Evolutionary conservation across 202 grass and related monocot genomes (phyloP), one percentile per base, ranked within the genome.

Genomic region (Setaria viridis): DNA sequence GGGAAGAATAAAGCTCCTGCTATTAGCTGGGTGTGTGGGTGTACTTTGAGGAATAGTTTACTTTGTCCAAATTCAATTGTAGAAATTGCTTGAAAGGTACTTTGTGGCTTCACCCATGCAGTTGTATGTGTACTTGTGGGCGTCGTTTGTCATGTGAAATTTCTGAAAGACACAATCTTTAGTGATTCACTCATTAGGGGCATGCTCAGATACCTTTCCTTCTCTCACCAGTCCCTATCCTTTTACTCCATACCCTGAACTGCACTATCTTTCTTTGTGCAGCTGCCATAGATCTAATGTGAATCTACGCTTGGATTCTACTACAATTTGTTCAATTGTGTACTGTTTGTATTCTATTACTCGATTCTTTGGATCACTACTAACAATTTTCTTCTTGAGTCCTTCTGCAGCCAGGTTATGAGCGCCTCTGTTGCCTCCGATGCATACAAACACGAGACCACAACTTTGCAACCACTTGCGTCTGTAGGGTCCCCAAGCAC

Each of bases 381-480:
- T 72, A 41, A 50, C 41, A 2, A 35, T 57, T 21, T 41, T 79
- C 55, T 41, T 39, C 15, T 59, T 45, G 72, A 80, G 19, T 49
- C 29, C 49, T 86, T 70, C 20, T 72, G 72, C 92, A 94, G 88
- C 92, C 88, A 0, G 92, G 92, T 17, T 97, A 97, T 54, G 94
- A 94, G 86, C 92, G 92, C 65, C 92, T 97, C 4, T 97, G 94
- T 65, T 97, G 94, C 78, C 92, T 97, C 3, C 87, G 86, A 30
- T 97, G 94, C 84, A 97, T 97, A 58, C 94, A 97, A 75, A 92
- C 92, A 9, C 84, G 94, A 85, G 94, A 97, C 75, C 94, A 97
- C 85, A 97, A 97, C 55, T 97, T 97, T 6, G 86, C 90, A 47
- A 94, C 92, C 39, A 93, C 95, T 0, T 97, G 95, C 4, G 92